A percentile compares a stretch with the other conserved stretches of the same genome.
Conservation (phyloP, 306 rosid species). For the Vachellia pachyceras region DNA sequence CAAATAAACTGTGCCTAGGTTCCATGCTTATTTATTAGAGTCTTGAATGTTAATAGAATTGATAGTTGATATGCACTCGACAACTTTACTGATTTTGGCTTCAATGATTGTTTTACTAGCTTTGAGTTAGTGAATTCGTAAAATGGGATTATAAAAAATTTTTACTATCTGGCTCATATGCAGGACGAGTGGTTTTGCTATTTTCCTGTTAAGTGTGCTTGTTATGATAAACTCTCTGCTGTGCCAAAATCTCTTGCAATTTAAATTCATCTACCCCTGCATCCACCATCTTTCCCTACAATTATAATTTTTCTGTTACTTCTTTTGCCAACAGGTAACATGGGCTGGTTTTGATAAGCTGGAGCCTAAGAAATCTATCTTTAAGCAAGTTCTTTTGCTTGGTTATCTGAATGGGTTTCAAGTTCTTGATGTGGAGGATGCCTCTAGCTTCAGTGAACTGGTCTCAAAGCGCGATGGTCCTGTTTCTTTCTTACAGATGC, state of each 20-base stretch:
- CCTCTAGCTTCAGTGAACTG: constrained; percentile 72
- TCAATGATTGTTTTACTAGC: constrained; percentile 19
- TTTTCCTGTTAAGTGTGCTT: background rate
- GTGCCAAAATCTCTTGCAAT: background rate
- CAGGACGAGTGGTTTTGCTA: constrained; percentile 12
- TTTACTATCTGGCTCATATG: background rate
- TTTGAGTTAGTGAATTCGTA: constrained; percentile 25
- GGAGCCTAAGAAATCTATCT: constrained; percentile 60
- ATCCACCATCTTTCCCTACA: background rate
- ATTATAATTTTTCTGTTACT: constrained; percentile 18
- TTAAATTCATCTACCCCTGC: background rate
- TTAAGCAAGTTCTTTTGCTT: constrained; percentile 68
- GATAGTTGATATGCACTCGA: background rate
- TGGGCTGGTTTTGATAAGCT: constrained; percentile 93
- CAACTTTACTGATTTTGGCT: constrained; percentile 1
- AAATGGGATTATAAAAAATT: background rate
- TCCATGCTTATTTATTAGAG: background rate
- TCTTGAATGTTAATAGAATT: background rate
- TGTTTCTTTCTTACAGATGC: constrained; percentile 88
- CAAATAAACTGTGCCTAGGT: background rate
- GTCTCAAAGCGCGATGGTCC: constrained; percentile 87
- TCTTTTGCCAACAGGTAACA: constrained; percentile 63
- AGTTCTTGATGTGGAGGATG: constrained; percentile 85
- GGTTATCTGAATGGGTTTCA: constrained; percentile 94
- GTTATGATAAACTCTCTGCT: constrained; percentile 15